A percentile compares a stretch with the other conserved stretches of the same genome.
These are phyloP conservation scores for Yarrowia alimentaria DNA, from an alignment of 805 yeast genomes.

Conservation along the genomic window DNA sequence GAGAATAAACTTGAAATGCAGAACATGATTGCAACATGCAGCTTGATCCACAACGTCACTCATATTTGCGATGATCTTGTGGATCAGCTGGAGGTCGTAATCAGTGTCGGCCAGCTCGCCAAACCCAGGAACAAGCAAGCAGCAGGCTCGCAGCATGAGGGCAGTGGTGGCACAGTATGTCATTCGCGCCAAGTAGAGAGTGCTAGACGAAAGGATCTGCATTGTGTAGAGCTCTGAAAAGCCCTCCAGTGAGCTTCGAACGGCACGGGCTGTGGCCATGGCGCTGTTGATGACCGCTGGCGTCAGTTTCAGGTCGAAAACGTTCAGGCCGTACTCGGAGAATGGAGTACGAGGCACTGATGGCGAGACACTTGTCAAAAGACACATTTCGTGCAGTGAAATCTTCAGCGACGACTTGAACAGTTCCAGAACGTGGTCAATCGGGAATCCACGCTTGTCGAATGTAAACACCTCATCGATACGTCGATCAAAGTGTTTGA, in stretches of 20 bases:
- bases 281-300: slow-evolving; percentile 36
- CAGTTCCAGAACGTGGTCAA: slow-evolving; percentile 42
- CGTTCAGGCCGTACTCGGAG: slow-evolving; percentile 39
- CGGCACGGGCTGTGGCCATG: slow-evolving; percentile 34
- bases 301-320: slow-evolving; percentile 31
- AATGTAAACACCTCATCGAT: slow-evolving; percentile 43
- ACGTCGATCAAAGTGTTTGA: slow-evolving; percentile 51
- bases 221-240: slow-evolving; percentile 37
- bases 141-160: slow-evolving; percentile 38
- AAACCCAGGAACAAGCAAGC: slow-evolving; percentile 35
- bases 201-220: slow-evolving; percentile 57
- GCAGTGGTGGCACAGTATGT: slow-evolving; percentile 37
- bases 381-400: slow-evolving; percentile 43
- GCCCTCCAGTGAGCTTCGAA: slow-evolving; percentile 33
- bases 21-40: slow-evolving; percentile 37
- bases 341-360: slow-evolving; percentile 40
- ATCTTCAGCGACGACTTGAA: slow-evolving; percentile 50
- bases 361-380: slow-evolving; percentile 34
- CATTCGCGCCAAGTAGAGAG: slow-evolving; percentile 35
- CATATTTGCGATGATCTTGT: slow-evolving; percentile 29
- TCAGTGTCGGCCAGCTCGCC: slow-evolving; percentile 30
- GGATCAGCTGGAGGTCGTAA: slow-evolving; percentile 5
- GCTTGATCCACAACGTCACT: slow-evolving; percentile 33
- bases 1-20: slow-evolving; percentile 37
- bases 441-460: slow-evolving; percentile 41